Conservation (phyloP, 352 stramenopile genomes). For the Pythium aquatile region DNA sequence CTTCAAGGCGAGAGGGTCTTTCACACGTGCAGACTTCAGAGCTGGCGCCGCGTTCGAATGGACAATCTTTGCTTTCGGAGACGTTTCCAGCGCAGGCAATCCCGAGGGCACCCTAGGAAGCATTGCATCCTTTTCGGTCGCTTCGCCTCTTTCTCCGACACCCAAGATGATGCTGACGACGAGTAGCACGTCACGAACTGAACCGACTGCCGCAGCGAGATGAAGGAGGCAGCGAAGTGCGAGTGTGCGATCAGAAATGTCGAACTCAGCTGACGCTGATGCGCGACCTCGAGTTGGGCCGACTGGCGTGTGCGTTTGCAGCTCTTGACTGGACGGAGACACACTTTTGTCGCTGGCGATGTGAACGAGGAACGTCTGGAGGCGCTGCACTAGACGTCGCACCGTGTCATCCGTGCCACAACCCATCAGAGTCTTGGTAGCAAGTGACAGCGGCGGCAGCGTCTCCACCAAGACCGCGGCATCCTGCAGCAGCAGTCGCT, state of each 20-base stretch:
- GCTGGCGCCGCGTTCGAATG: not conserved
- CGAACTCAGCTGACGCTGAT: not conserved
- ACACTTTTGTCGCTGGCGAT: conserved; percentile 3
- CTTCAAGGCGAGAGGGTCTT: conserved; percentile 10
- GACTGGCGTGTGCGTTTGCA: not conserved
- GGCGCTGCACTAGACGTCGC: conserved; percentile 9
- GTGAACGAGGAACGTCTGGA: conserved; percentile 17
- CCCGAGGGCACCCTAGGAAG: not conserved
- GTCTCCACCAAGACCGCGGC: conserved; percentile 29
- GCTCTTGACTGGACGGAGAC: not conserved
- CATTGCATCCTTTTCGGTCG: not conserved
- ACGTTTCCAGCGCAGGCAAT: not conserved
- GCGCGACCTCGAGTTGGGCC: not conserved
- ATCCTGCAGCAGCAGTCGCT: conserved; percentile 15
- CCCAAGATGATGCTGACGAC: conserved; percentile 57
- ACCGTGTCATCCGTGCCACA: not conserved
- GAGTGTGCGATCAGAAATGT: conserved; percentile 33
- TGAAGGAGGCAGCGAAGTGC: conserved; percentile 56
- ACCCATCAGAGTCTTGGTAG: not conserved
- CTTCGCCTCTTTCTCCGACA: conserved; percentile 23
- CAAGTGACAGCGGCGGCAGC: conserved; percentile 43
- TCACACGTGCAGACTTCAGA: not conserved
- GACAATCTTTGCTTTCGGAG: not conserved
- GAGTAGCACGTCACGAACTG: conserved; percentile 54
- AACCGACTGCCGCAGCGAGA: conserved; percentile 50